A percentile compares a stretch with the other conserved stretches of the same genome.
phyloP scores from a whole-genome alignment of 139 green algal genomes.

The Tetradesmus lagerheimii region DNA sequence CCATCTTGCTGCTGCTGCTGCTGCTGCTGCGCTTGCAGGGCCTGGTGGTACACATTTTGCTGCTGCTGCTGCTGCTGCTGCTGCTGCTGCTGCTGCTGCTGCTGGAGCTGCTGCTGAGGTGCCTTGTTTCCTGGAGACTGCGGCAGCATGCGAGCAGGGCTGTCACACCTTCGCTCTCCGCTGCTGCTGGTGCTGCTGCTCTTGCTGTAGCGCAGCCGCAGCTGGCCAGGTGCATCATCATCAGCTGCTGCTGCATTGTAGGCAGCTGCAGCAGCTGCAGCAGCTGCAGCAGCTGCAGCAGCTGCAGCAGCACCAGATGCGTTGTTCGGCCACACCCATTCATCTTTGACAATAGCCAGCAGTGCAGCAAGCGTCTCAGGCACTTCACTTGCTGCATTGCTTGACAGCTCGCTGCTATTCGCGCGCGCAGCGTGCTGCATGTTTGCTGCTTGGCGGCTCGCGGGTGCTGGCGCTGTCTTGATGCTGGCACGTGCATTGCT shows the following conservation, averaged over 20 bases:
- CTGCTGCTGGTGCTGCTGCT: background rate
- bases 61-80: background rate
- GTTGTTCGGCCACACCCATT: background rate
- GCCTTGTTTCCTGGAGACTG: background rate
- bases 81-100: background rate
- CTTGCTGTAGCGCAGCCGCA: background rate
- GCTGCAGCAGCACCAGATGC: background rate
- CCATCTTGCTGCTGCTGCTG: too few species aligned
- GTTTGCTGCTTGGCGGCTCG: background rate
- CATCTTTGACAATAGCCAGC: background rate
- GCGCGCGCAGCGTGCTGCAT: background rate
- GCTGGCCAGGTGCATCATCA: background rate
- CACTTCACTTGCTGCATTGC: background rate
- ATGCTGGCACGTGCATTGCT: background rate
- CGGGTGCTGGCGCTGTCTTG: background rate
- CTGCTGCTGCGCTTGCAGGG: too few species aligned
- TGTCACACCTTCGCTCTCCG: background rate
- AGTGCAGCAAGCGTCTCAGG: background rate
- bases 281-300: background rate
- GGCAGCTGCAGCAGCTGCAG: background rate
- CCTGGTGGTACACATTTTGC: background rate
- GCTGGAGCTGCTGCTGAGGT: background rate
- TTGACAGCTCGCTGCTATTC: background rate
- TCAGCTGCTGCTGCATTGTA: too few species aligned
- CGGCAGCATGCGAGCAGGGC: background rate